Percentiles rank a stretch among this genome's conserved stretches.
These are phyloP conservation scores for Fomitopsis pulvina DNA, from an alignment of 768 basidiomycete genomes.

Conservation along the genomic window DNA sequence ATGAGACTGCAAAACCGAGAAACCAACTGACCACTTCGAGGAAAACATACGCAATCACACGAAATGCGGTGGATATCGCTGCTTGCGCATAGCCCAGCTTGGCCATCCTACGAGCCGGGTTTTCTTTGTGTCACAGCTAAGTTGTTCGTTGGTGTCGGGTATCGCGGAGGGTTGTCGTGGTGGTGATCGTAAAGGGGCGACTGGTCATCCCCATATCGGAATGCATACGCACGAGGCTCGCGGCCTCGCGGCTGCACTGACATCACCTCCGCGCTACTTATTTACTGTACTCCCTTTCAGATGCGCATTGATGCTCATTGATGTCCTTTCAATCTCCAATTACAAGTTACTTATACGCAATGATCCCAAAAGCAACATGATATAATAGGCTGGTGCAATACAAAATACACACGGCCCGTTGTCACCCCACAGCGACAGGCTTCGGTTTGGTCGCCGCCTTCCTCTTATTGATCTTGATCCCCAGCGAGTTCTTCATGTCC, in stretches of 20 bases:
- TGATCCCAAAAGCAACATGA: neutral
- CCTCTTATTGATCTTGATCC: conserved; percentile 66
- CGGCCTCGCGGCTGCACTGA: no score
- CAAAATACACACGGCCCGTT: no score
- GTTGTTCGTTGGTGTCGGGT: neutral
- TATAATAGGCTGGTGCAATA: neutral
- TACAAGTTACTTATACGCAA: no score
- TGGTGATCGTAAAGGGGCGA: no score
- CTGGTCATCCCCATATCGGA: no score
- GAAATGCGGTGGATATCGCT: conserved; percentile 30
- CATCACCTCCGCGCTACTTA: no score
- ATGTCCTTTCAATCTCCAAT: no score
- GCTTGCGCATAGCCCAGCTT: conserved; percentile 16
- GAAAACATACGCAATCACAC: conserved; percentile 40
- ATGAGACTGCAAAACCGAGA: neutral
- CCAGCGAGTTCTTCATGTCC: conserved; percentile 55
- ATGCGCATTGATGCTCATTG: no score
- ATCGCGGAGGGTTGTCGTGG: neutral
- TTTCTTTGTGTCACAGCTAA: neutral
- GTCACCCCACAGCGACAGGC: conserved; percentile 1
- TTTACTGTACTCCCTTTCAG: no score
- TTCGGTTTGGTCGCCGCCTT: conserved; percentile 14
- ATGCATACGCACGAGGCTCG: no score
- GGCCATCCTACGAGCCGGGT: neutral
- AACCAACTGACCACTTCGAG: conserved; percentile 39